These are phyloP conservation scores for Pythium myriotylum DNA, from an alignment of 352 stramenopile genomes.

Conservation along the genomic window DNA sequence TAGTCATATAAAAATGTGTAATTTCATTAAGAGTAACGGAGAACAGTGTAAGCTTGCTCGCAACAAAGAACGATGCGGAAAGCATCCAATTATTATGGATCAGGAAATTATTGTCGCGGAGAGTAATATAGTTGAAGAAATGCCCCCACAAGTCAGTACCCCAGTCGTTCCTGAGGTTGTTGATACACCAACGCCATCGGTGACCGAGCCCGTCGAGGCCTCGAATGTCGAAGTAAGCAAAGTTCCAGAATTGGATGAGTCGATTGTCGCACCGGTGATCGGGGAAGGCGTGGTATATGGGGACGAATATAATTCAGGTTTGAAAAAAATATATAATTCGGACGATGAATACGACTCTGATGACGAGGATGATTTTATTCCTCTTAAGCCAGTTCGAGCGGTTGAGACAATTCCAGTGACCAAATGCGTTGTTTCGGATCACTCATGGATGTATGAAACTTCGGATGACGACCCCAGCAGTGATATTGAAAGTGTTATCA, in stretches of 20 bases:
- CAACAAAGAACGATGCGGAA: constrained; percentile 26
- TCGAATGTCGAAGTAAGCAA: too few species aligned
- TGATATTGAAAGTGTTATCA: background rate
- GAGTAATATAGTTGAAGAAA: constrained; percentile 35
- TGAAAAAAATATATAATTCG: too few species aligned
- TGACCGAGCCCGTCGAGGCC: too few species aligned
- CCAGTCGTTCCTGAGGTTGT: too few species aligned
- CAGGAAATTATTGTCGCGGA: constrained; percentile 20
- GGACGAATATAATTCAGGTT: constrained; percentile 30
- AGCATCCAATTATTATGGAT: constrained; percentile 23
- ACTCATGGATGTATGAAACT: too few species aligned
- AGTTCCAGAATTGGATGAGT: constrained; percentile 20
- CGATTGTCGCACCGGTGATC: constrained; percentile 26
- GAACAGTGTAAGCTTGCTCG: constrained; percentile 24
- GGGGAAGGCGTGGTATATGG: constrained; percentile 28
- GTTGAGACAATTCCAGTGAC: too few species aligned
- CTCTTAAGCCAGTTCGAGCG: too few species aligned
- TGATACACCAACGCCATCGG: too few species aligned
- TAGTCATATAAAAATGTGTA: constrained; percentile 27
- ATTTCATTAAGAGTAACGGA: constrained; percentile 23
- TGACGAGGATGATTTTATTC: constrained; percentile 20
- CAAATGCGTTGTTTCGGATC: too few species aligned
- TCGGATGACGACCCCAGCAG: too few species aligned
- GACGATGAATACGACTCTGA: constrained; percentile 31
- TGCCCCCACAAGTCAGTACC: too few species aligned